phyloP scores from a whole-genome alignment of 768 basidiomycete species.

The Botryobasidium botryosum region DNA sequence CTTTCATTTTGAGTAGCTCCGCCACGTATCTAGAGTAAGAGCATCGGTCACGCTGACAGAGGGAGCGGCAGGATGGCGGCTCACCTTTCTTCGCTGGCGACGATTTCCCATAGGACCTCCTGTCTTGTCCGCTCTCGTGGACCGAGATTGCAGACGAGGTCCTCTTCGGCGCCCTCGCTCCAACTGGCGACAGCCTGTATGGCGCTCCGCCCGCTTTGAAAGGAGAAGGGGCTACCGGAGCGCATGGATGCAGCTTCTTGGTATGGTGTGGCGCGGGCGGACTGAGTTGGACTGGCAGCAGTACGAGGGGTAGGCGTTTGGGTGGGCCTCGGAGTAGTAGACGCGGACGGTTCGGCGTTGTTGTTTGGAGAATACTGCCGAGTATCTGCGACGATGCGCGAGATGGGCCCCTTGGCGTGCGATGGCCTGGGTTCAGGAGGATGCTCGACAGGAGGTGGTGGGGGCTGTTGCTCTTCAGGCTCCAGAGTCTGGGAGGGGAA shows the following conservation, averaged over 20 bases:
- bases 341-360: not conserved
- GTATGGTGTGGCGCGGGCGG: not conserved
- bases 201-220: slow-evolving; percentile 56
- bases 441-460: slow-evolving; percentile 12
- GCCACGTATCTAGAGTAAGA: slow-evolving; percentile 57
- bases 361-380: not conserved
- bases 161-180: slow-evolving; percentile 90
- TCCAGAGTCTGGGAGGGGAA: slow-evolving; percentile 10
- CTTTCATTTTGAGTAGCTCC: slow-evolving; percentile 81
- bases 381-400: not conserved
- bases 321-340: not conserved
- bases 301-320: not conserved
- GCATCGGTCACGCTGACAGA: not conserved
- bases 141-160: slow-evolving; percentile 85
- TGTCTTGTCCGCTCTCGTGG: slow-evolving; percentile 87
- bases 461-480: slow-evolving; percentile 23
- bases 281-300: not conserved
- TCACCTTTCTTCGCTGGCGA: slow-evolving; percentile 86
- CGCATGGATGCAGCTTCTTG: slow-evolving; percentile 34
- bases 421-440: not conserved
- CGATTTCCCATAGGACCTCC: slow-evolving; percentile 94
- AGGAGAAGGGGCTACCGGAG: slow-evolving; percentile 67
- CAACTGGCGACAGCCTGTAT: slow-evolving; percentile 35
- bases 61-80: slow-evolving; percentile 14
- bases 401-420: not conserved